Evolutionary conservation across 805 yeast genomes (phyloP).

Genomic region (Maudiozyma turicensis): DNA sequence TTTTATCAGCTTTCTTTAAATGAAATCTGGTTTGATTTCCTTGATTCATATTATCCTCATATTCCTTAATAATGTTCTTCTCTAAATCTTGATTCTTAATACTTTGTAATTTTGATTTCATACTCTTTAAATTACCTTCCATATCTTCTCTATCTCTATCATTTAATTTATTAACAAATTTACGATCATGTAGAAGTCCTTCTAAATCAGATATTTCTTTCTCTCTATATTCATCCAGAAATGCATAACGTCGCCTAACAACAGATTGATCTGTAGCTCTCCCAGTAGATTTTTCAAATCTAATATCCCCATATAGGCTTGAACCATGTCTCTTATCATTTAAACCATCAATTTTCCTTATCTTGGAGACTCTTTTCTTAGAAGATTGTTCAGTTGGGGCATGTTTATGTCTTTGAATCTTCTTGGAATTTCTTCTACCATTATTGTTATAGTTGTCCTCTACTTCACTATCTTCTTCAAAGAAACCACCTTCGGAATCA

Average conservation of each 20-base stretch:
- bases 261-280: slow-evolving; percentile 61
- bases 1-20: slow-evolving; percentile 59
- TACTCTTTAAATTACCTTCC: slow-evolving; percentile 49
- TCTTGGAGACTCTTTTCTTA: slow-evolving; percentile 55
- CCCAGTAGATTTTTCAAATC: slow-evolving; percentile 88
- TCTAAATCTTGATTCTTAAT: slow-evolving; percentile 70
- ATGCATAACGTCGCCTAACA: slow-evolving; percentile 69
- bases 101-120: slow-evolving; percentile 57
- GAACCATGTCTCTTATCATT: slow-evolving; percentile 29
- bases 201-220: slow-evolving; percentile 58
- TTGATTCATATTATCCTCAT: slow-evolving; percentile 45
- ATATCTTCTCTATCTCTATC: slow-evolving; percentile 42
- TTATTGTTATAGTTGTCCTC: slow-evolving; percentile 2
- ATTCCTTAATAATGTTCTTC: slow-evolving; percentile 49
- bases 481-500: slow-evolving; percentile 29
- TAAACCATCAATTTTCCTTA: slow-evolving; percentile 69
- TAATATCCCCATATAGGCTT: slow-evolving; percentile 61
- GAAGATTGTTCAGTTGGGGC: slow-evolving; percentile 80
- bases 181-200: slow-evolving; percentile 42
- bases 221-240: slow-evolving; percentile 77
- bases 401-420: slow-evolving; percentile 51
- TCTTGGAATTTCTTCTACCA: neutral
- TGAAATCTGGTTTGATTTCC: slow-evolving; percentile 45
- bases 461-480: slow-evolving; percentile 29
- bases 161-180: slow-evolving; percentile 34